These are phyloP conservation scores for Globisporangium barbulae DNA, from an alignment of 352 stramenopile genomes.

Conservation along the genomic window DNA sequence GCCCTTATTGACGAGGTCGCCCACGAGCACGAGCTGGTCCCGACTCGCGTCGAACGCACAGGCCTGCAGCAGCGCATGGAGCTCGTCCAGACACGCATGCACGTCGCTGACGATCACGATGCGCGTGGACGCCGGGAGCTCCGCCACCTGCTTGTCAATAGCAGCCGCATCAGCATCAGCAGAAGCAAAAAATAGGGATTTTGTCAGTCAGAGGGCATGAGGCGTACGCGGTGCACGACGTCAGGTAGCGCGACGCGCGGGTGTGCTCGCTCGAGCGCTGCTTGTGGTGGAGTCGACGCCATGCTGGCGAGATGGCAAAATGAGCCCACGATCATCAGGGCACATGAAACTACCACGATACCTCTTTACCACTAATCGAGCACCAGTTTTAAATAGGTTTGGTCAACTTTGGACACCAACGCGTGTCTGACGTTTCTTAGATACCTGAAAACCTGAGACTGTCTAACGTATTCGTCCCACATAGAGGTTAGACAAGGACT, in stretches of 20 bases:
- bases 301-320: neutral
- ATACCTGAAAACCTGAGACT: too few species aligned
- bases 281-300: neutral
- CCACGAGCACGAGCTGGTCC: slow-evolving; percentile 86
- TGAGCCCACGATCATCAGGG: neutral
- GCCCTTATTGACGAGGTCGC: slow-evolving; percentile 93
- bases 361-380: too few species aligned
- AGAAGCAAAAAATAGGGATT: neutral
- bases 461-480: too few species aligned
- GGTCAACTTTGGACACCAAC: too few species aligned
- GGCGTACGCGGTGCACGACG: slow-evolving; percentile 36
- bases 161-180: neutral
- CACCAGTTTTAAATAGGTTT: neutral
- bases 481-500: too few species aligned
- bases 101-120: slow-evolving; percentile 91
- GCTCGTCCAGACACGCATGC: slow-evolving; percentile 89
- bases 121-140: slow-evolving; percentile 30
- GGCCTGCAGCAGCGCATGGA: slow-evolving; percentile 52
- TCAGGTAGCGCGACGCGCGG: slow-evolving; percentile 45
- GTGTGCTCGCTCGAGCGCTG: slow-evolving; percentile 28
- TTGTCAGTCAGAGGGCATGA: neutral
- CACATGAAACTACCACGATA: too few species aligned
- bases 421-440: too few species aligned
- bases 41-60: slow-evolving; percentile 40
- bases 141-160: slow-evolving; percentile 13